A percentile compares a stretch with the other conserved stretches of the same genome.
These are phyloP conservation scores for Globisporangium yorkense DNA, from an alignment of 352 stramenopile species.

Conservation along the genomic window DNA sequence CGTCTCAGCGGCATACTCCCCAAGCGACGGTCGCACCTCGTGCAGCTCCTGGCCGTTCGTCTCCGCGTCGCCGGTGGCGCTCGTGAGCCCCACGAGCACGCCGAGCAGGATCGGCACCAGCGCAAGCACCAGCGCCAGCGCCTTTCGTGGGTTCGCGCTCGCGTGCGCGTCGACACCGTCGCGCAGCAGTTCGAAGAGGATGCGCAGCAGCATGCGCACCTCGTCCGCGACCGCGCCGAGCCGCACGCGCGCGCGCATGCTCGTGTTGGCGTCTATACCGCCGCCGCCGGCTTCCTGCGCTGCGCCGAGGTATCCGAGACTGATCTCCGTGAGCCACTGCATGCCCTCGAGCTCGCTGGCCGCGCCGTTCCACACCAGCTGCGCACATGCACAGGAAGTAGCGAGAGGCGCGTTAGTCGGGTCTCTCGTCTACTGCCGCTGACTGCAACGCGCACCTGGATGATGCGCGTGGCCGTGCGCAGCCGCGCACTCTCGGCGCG, in stretches of 20 bases:
- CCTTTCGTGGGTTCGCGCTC: slow-evolving; percentile 19
- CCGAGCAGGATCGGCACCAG: slow-evolving; percentile 52
- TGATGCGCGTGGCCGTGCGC: slow-evolving; percentile 45
- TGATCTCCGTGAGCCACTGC: slow-evolving; percentile 76
- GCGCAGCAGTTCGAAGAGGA: slow-evolving; percentile 45
- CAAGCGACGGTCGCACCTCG: slow-evolving; percentile 16
- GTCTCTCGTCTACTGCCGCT: no score
- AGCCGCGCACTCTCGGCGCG: slow-evolving; percentile 46
- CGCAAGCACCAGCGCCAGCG: slow-evolving; percentile 53
- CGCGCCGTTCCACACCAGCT: slow-evolving; percentile 41
- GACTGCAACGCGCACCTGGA: slow-evolving; percentile 22
- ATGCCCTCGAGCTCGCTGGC: slow-evolving; percentile 64
- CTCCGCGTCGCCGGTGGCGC: background rate
- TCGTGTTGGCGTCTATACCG: background rate
- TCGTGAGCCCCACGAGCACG: slow-evolving; percentile 29
- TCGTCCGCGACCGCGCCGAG: slow-evolving; percentile 34
- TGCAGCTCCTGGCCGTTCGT: slow-evolving; percentile 12
- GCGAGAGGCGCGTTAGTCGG: no score
- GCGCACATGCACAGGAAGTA: background rate
- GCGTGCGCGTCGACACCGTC: slow-evolving; percentile 29
- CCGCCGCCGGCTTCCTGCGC: slow-evolving; percentile 25
- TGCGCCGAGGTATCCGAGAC: slow-evolving; percentile 48
- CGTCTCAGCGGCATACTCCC: no score
- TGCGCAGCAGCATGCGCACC: slow-evolving; percentile 44
- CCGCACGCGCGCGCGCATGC: slow-evolving; percentile 2